Percentiles rank a stretch among this genome's conserved stretches.
These are phyloP conservation scores for Penicillium hesseltinei DNA, from an alignment of 2,329 filamentous ascomycete genomes.

Conservation along the genomic window DNA sequence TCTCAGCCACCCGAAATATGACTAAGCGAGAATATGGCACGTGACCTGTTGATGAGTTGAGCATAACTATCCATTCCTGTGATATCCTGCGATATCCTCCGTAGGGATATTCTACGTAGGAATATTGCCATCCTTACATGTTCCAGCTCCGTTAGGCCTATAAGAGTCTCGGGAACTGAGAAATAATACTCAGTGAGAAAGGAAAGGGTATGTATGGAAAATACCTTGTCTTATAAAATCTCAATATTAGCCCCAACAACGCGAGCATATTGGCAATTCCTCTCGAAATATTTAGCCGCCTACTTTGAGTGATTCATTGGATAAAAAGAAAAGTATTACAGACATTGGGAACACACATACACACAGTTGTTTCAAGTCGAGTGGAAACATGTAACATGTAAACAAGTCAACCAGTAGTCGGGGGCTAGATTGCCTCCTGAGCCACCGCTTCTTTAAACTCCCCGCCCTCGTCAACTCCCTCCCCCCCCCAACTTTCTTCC, in stretches of 20 bases:
- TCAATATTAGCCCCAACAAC: neutral
- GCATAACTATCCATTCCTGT: no score
- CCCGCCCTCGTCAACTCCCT: slow-evolving; percentile 5
- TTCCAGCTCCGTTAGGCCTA: no score
- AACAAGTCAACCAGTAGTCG: slow-evolving; percentile 6
- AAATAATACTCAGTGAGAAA: no score
- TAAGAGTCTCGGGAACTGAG: no score
- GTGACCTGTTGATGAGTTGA: no score
- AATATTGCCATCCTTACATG: no score
- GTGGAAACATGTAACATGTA: slow-evolving; percentile 1
- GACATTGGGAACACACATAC: neutral
- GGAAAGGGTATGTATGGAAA: neutral
- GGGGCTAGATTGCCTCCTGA: slow-evolving; percentile 25
- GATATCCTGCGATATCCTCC: no score
- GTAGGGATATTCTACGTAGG: no score
- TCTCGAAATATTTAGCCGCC: no score
- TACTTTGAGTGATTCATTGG: neutral
- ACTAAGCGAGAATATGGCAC: no score
- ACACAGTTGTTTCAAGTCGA: neutral
- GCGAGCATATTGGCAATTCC: neutral
- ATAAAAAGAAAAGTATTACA: neutral
- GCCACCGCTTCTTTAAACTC: slow-evolving; percentile 31
- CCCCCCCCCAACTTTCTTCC: slow-evolving; percentile 5
- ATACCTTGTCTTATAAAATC: no score
- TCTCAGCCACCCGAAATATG: no score